Conservation (phyloP, 23 red algal species). For the Gracilaria domingensis region DNA sequence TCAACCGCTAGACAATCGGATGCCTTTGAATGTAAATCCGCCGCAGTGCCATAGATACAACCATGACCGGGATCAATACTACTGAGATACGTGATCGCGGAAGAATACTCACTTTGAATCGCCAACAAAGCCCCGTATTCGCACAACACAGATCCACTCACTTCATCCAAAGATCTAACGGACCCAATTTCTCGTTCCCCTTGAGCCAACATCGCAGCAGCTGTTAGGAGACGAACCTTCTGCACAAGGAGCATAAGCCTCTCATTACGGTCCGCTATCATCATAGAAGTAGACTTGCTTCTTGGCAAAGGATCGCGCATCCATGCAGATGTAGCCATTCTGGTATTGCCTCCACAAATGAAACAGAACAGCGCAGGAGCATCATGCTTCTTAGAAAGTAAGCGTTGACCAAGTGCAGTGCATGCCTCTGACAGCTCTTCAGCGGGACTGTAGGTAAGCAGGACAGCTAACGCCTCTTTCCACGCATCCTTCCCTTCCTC, state of each 20-base stretch:
- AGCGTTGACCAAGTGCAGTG: slow-evolving; percentile 69
- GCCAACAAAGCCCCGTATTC: slow-evolving; percentile 72
- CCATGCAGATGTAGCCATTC: slow-evolving; percentile 65
- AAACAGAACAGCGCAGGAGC: slow-evolving; percentile 72
- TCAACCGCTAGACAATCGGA: slow-evolving; percentile 33
- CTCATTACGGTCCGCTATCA: slow-evolving; percentile 46
- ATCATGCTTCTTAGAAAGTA: slow-evolving; percentile 24
- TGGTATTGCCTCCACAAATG: slow-evolving; percentile 76
- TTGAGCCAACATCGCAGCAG: slow-evolving; percentile 39
- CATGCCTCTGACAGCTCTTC: slow-evolving; percentile 69
- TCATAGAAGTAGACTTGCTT: slow-evolving; percentile 47
- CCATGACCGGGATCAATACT: slow-evolving; percentile 46
- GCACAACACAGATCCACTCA: slow-evolving; percentile 63
- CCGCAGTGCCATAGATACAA: slow-evolving; percentile 53
- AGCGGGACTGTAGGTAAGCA: slow-evolving; percentile 70
- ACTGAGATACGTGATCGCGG: slow-evolving; percentile 60
- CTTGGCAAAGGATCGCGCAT: slow-evolving; percentile 30
- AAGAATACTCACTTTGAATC: slow-evolving; percentile 47
- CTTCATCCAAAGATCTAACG: slow-evolving; percentile 69
- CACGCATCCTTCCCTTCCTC: slow-evolving; percentile 60
- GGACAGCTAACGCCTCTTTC: slow-evolving; percentile 82
- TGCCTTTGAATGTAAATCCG: slow-evolving; percentile 49
- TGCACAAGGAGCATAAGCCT: slow-evolving; percentile 52
- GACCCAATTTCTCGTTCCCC: slow-evolving; percentile 77
- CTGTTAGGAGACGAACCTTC: slow-evolving; percentile 64